Evolutionary conservation across 1,284 basidiomycete species (phyloP).

Genomic region (Ganoderma resinaceum): DNA sequence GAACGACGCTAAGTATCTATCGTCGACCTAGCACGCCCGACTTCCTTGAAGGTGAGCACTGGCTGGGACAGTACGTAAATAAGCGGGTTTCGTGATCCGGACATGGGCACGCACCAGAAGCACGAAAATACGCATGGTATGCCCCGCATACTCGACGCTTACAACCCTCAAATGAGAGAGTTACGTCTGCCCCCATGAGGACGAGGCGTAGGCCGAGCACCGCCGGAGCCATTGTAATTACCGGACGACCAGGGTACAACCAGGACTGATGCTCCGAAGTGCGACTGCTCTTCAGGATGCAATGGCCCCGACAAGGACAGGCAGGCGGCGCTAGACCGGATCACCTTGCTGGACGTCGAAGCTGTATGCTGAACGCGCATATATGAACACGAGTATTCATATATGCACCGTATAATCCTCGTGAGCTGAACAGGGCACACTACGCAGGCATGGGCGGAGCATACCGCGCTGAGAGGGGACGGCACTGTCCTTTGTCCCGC

Average conservation of each 20-base stretch:
- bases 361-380: no score
- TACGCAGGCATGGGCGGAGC: no score
- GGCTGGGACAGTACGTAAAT: constrained; percentile 1
- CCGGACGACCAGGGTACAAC: no score
- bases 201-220: background rate
- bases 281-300: background rate
- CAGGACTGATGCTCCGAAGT: background rate
- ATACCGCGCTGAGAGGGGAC: no score
- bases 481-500: background rate
- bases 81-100: background rate
- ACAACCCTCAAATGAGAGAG: background rate
- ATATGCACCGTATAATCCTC: background rate
- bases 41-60: background rate
- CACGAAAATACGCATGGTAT: background rate
- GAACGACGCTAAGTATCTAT: background rate
- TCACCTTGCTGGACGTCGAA: no score
- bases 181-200: background rate
- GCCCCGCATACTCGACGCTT: constrained; percentile 2
- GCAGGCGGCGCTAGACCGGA: background rate
- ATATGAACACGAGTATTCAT: no score
- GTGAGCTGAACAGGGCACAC: no score
- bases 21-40: background rate
- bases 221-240: background rate
- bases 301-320: background rate
- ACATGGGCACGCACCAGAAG: background rate